Conservation (phyloP, 1,284 basidiomycete species). For the Kwoniella shivajii region DNA sequence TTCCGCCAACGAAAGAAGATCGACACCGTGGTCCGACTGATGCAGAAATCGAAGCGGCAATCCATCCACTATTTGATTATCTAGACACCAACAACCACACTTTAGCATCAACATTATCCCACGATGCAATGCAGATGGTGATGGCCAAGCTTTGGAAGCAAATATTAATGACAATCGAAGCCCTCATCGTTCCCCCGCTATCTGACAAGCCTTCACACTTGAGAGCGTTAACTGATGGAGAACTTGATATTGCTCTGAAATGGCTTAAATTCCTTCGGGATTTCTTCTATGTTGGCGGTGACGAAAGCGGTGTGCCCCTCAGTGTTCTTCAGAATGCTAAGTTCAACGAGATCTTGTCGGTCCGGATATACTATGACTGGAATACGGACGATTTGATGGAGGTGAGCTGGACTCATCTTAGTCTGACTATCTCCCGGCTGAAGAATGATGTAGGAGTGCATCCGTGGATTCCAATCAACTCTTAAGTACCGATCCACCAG, state of each 20-base stretch:
- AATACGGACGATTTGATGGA: slow-evolving; percentile 91
- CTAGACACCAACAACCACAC: slow-evolving; percentile 93
- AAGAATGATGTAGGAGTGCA: slow-evolving; percentile 68
- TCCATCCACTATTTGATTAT: slow-evolving; percentile 91
- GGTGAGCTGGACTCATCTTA: slow-evolving; percentile 34
- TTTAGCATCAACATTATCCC: slow-evolving; percentile 82
- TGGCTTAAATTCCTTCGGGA: slow-evolving; percentile 96
- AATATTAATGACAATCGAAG: slow-evolving; percentile 83
- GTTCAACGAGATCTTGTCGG: slow-evolving; percentile 87
- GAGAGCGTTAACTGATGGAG: slow-evolving; percentile 88
- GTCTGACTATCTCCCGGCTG: background rate
- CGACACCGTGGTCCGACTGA: slow-evolving; percentile 79
- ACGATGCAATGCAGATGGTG: slow-evolving; percentile 85
- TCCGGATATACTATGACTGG: slow-evolving; percentile 92
- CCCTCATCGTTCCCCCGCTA: slow-evolving; percentile 85
- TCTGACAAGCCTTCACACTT: slow-evolving; percentile 87
- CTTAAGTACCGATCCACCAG: slow-evolving; percentile 74
- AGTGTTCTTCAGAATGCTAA: slow-evolving; percentile 93
- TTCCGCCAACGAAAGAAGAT: slow-evolving; percentile 61
- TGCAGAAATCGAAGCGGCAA: slow-evolving; percentile 91
- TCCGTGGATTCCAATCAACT: slow-evolving; percentile 73
- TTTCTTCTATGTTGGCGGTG: slow-evolving; percentile 93
- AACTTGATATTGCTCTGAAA: slow-evolving; percentile 96
- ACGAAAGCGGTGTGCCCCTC: slow-evolving; percentile 78
- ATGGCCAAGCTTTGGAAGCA: slow-evolving; percentile 97